Percentiles rank a stretch among this genome's conserved stretches.
These are phyloP conservation scores for Eucalyptus sp. DNA, from an alignment of 345 rosid species.

Conservation along the genomic window DNA sequence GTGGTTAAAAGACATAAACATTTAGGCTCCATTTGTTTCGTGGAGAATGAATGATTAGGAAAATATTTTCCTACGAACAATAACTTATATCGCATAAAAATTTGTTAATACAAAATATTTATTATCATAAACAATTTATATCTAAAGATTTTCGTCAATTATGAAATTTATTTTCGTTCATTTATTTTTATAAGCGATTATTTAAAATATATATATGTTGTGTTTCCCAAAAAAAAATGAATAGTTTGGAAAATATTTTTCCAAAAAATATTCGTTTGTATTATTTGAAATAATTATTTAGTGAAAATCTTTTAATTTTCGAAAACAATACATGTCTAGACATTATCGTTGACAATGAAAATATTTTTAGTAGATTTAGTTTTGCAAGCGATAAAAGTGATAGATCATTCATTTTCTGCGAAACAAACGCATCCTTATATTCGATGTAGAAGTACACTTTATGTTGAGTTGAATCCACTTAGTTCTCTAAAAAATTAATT, in stretches of 20 bases:
- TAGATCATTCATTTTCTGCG: fast-evolving
- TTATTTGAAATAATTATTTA: too few species aligned
- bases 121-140: too few species aligned
- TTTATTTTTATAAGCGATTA: neutral
- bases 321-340: too few species aligned
- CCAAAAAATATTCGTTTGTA: too few species aligned
- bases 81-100: fast-evolving
- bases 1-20: neutral
- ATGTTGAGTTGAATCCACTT: neutral
- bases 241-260: too few species aligned
- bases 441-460: fast-evolving
- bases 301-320: neutral
- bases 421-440: fast-evolving
- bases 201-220: fast-evolving
- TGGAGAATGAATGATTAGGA: fast-evolving
- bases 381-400: neutral
- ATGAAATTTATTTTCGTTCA: too few species aligned
- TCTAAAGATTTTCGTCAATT: fast-evolving
- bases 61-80: too few species aligned
- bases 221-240: too few species aligned
- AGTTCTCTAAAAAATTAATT: neutral
- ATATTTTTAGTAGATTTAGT: neutral
- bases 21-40: fast-evolving
- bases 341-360: neutral
- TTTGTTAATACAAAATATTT: too few species aligned